Base-by-base conservation (phyloP, 2,329 filamentous ascomycete species). In the Nannizziopsis arthrosporioides region DNA sequence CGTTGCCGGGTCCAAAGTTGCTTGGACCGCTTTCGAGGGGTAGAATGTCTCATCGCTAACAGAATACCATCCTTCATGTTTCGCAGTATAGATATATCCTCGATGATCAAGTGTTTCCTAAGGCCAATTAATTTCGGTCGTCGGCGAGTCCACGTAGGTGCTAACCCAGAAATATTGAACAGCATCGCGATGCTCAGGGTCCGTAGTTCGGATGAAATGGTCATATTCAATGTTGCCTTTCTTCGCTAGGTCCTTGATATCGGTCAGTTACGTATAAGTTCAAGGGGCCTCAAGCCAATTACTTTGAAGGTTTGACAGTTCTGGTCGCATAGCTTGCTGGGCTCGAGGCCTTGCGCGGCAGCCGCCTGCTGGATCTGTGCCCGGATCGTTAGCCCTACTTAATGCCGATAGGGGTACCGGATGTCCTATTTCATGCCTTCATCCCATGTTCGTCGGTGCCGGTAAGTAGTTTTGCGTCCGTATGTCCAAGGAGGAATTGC, bases 11-110 rank as follows among this genome's bases (percentile, higher is more conserved):
- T 89, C 84, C 34, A 92, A 69, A 44, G 80, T 77, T 38, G 82
- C 76, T 59, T 87, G 79, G 19, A 96, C 79, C 59, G 81, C 72
- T 5, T 79, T 78, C 46, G 82, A 76, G 0, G 90, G 87, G 62
- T 95, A 96, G 67, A 94, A 98, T 35, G 90, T 90, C 73, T 98
- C 92, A 64, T 98, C 92, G 63, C 85, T 88, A 47, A 98, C 83
- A 48, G 85, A 92, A 65, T 98, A 98, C 92, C 92, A 98, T 1
- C 92, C 92, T 61, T 87, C 80, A 59, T 96, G 92, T 56, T 84
- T 86, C 9, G 80, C 79, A 59, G 84, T 80, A 67, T 95, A 95
- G 47, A 96, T 82, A 52, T 84, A 81, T 7, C 84, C 83, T 41
- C 76, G 73, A 47, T 88, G 80, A 58, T 82, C 75, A 51, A 98